Percentiles rank a stretch among this genome's conserved stretches.
Evolutionary conservation across 2,329 filamentous ascomycete species (phyloP).

Genomic region (Pseudogymnoascus sp.): DNA sequence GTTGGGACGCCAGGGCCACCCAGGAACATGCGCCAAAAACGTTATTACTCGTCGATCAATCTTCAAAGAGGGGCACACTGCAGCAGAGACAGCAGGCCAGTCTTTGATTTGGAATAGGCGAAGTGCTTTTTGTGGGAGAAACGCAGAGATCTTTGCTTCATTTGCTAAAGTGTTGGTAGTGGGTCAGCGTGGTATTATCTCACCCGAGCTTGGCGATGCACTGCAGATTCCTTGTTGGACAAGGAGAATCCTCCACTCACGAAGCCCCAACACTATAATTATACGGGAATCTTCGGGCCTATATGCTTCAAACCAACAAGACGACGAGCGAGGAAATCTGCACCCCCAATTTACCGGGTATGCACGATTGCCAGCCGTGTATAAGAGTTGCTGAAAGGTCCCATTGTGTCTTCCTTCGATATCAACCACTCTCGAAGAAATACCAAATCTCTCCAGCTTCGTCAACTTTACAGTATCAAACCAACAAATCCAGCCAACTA

Average conservation of each 20-base stretch:
- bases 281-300: not conserved
- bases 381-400: not conserved
- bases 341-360: not conserved
- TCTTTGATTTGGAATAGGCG: not conserved
- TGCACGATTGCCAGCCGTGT: not conserved
- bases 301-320: not conserved
- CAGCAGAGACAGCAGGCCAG: not conserved
- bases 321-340: not conserved
- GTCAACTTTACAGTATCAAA: not conserved
- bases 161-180: not conserved
- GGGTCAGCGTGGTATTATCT: not conserved
- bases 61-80: not conserved
- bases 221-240: not conserved
- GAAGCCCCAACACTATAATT: not conserved
- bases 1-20: not conserved
- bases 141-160: not conserved
- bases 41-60: not conserved
- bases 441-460: not conserved
- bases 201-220: not conserved
- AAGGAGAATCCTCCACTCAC: not conserved
- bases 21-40: not conserved
- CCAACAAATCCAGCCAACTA: not conserved
- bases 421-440: not conserved
- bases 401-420: not conserved
- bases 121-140: not conserved